phyloP scores from a whole-genome alignment of 1,139 yeast species.

The Yamadazyma diospyri region DNA sequence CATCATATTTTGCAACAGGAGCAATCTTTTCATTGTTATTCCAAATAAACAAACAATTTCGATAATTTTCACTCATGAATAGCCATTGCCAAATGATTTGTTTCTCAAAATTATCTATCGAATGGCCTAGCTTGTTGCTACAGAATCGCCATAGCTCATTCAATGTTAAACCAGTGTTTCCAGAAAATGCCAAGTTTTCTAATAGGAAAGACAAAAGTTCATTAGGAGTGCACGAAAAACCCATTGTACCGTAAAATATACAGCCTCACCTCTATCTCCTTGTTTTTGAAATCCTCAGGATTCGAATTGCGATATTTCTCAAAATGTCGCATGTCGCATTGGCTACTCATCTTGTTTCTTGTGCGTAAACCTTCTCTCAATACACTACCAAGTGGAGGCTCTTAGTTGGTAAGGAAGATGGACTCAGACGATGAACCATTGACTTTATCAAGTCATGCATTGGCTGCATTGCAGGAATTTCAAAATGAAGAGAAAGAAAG shows the following conservation, averaged over 20 bases:
- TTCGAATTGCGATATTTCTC: conserved; percentile 5
- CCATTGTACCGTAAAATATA: conserved; percentile 6
- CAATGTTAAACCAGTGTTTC: conserved; percentile 29
- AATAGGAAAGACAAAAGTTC: conserved; percentile 26
- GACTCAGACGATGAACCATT: conserved; percentile 41
- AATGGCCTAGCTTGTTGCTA: conserved; percentile 15
- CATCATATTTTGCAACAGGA: conserved; percentile 12
- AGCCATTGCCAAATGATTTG: conserved; percentile 42
- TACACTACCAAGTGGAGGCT: no score
- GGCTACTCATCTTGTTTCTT: not conserved
- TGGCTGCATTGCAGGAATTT: conserved; percentile 77
- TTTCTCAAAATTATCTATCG: conserved; percentile 33
- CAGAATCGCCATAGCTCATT: conserved; percentile 31
- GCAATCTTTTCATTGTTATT: conserved; percentile 13
- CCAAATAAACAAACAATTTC: conserved; percentile 15
- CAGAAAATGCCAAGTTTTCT: conserved; percentile 35
- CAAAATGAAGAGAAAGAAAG: conserved; percentile 62
- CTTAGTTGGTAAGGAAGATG: conserved; percentile 9
- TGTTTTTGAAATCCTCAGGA: not conserved
- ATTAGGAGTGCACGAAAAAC: conserved; percentile 25
- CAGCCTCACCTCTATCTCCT: not conserved
- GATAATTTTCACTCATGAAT: conserved; percentile 20
- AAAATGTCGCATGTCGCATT: conserved; percentile 1
- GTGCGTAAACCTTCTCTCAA: no score
- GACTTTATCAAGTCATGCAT: conserved; percentile 62